These are phyloP conservation scores for Fusarium sp. DNA, from an alignment of 2,329 filamentous ascomycete genomes.

Conservation along the genomic window DNA sequence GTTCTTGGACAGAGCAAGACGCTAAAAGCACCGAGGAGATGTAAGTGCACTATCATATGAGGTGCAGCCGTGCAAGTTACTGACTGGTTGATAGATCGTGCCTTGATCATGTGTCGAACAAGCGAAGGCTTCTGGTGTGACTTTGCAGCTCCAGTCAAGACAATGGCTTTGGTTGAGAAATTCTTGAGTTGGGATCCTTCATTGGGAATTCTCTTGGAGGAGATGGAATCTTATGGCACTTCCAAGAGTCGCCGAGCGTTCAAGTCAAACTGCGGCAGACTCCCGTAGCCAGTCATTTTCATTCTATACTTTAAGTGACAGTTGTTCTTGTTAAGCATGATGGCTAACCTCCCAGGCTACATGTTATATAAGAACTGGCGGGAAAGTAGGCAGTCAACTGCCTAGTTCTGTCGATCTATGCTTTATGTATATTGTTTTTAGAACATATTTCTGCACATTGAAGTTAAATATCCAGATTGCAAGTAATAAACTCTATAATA, in stretches of 20 bases:
- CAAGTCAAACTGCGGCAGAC: not conserved
- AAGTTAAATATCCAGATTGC: no score
- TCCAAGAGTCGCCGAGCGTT: not conserved
- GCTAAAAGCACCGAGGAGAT: not conserved
- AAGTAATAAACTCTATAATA: no score
- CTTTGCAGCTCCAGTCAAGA: not conserved
- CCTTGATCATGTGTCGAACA: not conserved
- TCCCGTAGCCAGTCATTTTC: not conserved
- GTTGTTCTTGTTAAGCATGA: fast-evolving
- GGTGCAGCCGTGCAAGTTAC: not conserved
- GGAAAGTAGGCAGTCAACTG: no score
- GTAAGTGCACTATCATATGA: not conserved
- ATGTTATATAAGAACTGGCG: not conserved
- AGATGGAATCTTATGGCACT: not conserved
- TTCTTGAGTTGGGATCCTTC: not conserved
- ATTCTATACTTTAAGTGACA: fast-evolving
- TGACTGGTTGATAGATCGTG: not conserved
- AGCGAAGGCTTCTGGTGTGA: slow-evolving; percentile 20
- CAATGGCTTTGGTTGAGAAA: not conserved
- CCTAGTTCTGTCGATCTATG: no score
- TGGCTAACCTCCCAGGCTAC: not conserved
- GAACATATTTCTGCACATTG: no score
- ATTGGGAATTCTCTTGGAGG: not conserved
- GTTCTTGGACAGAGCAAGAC: not conserved
- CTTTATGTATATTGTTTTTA: no score